These are phyloP conservation scores for Boletales sp. DNA, from an alignment of 768 basidiomycete genomes.

Conservation along the genomic window DNA sequence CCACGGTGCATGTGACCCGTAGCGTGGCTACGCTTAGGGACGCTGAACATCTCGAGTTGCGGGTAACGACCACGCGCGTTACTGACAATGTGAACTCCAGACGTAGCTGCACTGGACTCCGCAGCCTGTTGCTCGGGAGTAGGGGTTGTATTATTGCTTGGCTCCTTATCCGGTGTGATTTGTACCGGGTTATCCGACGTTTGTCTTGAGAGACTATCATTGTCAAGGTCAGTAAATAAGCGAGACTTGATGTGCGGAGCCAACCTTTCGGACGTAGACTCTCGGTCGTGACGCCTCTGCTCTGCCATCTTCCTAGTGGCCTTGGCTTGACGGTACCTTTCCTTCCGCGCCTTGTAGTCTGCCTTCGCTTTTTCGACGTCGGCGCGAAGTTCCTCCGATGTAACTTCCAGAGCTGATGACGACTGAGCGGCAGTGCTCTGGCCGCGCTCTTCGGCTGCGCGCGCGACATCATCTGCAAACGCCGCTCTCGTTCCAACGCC, in stretches of 20 bases:
- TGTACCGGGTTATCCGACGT: conserved; percentile 18
- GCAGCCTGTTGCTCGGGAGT: conserved; percentile 12
- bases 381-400: conserved; percentile 27
- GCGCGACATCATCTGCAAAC: conserved; percentile 12
- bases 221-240: conserved; percentile 6
- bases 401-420: neutral
- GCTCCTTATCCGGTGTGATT: neutral
- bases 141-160: conserved; percentile 3
- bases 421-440: neutral
- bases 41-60: conserved; percentile 58
- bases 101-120: conserved; percentile 12
- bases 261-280: conserved; percentile 27
- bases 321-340: conserved; percentile 59
- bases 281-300: conserved; percentile 21
- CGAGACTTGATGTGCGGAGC: neutral
- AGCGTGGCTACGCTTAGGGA: conserved; percentile 44
- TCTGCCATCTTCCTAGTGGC: conserved; percentile 44
- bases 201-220: conserved; percentile 25
- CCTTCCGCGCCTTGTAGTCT: conserved; percentile 67
- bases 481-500: conserved; percentile 9
- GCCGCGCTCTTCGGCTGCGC: conserved; percentile 3
- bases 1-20: conserved; percentile 22
- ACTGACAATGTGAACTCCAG: conserved; percentile 51
- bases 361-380: conserved; percentile 65
- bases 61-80: conserved; percentile 59